Evolutionary conservation across 805 yeast genomes (phyloP).

Genomic region (Danielozyma ontarioensis): DNA sequence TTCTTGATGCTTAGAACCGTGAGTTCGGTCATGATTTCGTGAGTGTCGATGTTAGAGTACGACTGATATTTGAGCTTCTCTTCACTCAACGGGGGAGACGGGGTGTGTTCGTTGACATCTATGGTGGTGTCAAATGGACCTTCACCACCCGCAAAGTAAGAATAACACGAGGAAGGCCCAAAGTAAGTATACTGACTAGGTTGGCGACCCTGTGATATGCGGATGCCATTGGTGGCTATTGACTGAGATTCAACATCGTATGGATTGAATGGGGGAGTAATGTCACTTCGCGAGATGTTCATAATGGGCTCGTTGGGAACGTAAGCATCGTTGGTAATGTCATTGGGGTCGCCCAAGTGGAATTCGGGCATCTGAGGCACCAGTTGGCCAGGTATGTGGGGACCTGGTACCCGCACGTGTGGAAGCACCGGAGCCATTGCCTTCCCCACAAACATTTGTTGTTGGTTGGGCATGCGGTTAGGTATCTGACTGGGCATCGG

Average conservation of each 20-base stretch:
- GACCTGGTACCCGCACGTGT: not conserved
- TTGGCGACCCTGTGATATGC: constrained; percentile 1
- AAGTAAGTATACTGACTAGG: constrained; percentile 4
- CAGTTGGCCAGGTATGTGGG: not conserved
- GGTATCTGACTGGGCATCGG: not conserved
- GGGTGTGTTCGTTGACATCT: not conserved
- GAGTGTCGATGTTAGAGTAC: not conserved
- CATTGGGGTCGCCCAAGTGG: not conserved
- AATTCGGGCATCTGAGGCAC: not conserved
- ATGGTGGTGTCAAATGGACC: not conserved
- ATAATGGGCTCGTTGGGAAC: constrained; percentile 1
- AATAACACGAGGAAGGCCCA: constrained; percentile 6
- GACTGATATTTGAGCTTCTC: not conserved
- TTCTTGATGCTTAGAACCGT: constrained; percentile 3
- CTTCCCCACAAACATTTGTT: not conserved
- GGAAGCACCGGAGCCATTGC: not conserved
- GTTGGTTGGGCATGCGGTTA: not conserved
- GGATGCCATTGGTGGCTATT: constrained; percentile 1
- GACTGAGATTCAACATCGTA: not conserved
- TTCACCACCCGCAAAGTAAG: constrained; percentile 4
- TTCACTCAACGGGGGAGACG: not conserved
- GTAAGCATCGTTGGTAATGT: not conserved
- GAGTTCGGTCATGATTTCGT: constrained; percentile 3
- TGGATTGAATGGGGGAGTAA: constrained; percentile 3
- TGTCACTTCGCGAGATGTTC: constrained; percentile 2